Conservation (phyloP, 768 basidiomycete genomes). For the Xerocomellus chrysenteron region DNA sequence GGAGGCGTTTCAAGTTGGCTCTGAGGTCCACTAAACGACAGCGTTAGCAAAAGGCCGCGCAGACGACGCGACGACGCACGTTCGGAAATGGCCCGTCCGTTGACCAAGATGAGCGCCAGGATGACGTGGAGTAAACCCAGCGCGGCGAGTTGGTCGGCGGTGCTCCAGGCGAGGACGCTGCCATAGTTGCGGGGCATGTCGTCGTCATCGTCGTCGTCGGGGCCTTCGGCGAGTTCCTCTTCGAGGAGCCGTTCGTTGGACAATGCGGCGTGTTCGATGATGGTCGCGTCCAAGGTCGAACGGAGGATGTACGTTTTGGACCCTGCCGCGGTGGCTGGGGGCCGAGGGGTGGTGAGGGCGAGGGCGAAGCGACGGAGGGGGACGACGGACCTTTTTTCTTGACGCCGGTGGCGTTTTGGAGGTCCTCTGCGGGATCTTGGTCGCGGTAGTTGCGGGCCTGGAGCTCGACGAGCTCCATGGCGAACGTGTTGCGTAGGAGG, state of each 20-base stretch:
- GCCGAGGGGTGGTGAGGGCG: not conserved
- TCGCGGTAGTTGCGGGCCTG: constrained; percentile 52
- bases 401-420: constrained; percentile 51
- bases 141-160: constrained; percentile 60
- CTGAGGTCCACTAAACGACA: constrained; percentile 64
- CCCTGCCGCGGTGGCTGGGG: constrained; percentile 47
- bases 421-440: constrained; percentile 40
- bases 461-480: constrained; percentile 84
- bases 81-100: constrained; percentile 71
- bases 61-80: constrained; percentile 40
- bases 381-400: constrained; percentile 61
- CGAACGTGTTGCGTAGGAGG: constrained; percentile 64
- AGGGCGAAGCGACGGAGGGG: not conserved
- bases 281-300: constrained; percentile 58
- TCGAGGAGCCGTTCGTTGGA: constrained; percentile 45
- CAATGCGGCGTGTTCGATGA: constrained; percentile 62
- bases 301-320: constrained; percentile 85
- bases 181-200: constrained; percentile 57
- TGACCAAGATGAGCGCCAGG: constrained; percentile 80
- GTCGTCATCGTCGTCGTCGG: constrained; percentile 46
- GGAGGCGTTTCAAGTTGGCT: constrained; percentile 64
- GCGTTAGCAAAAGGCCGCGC: not conserved
- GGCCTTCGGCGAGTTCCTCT: constrained; percentile 51
- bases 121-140: constrained; percentile 80
- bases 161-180: constrained; percentile 72